Evolutionary conservation across 2,329 filamentous ascomycete species (phyloP), one percentile per base, ranked within the genome.

Genomic region (Cadophora malorum): DNA sequence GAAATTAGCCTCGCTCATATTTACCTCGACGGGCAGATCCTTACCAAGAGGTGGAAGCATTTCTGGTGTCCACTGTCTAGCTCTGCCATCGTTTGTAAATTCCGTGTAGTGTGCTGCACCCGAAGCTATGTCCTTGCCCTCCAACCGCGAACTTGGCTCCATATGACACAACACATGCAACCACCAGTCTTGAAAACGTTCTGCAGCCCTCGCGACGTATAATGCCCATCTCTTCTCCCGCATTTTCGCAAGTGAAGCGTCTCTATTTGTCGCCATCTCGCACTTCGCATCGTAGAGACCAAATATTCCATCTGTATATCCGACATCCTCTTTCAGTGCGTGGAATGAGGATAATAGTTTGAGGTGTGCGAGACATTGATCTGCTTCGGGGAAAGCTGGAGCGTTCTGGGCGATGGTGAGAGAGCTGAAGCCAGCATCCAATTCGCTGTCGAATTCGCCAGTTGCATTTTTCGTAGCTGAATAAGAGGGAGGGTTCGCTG

Each of bases 171-270:
- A 70, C 0, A 79, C 72, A 2, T 72, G 76, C 1, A 81, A 75
- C 85, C 88, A 91, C 91, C 91, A 94, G 1, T 77, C 76, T 68
- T 87, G 83, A 73, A 92, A 94, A 7, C 91, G 84, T 60, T 90
- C 85, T 0, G 88, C 90, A 0, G 91, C 91, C 60, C 88, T 84
- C 1, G 88, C 84, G 5, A 93, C 83, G 75, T 88, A 93, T 10
- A 93, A 76, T 0, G 86, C 85, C 91, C 91, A 94, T 75, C 91
- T 82, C 80, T 93, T 93, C 79, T 93, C 91, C 16, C 88, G 83
- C 35, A 92, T 80, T 61, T 82, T 81, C 64, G 85, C 84, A 16
- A 88, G 79, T 1, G 81, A 79, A 70, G 80, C 79, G 63, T 73
- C 75, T 21, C 76, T 77, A n/a, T 80, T 74, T 1, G 80, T 78